Percentiles rank a stretch among this genome's conserved stretches.
These are phyloP conservation scores for Phytopythium montanum DNA, from an alignment of 352 stramenopile species.

Conservation along the genomic window DNA sequence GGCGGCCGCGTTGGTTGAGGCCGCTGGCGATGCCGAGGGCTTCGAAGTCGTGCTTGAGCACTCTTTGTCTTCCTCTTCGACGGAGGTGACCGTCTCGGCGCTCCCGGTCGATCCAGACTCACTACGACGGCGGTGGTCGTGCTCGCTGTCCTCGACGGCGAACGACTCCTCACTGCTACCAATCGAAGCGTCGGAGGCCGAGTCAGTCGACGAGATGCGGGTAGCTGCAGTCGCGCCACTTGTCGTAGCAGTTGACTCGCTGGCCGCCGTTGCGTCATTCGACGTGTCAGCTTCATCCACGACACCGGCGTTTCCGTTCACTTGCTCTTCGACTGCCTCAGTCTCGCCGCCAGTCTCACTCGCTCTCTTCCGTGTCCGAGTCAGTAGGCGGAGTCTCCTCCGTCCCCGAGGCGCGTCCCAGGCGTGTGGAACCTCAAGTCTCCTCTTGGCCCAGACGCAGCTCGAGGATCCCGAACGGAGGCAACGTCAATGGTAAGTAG, in stretches of 20 bases:
- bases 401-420: too few relatives aligned
- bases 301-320: too few relatives aligned
- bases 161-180: background rate
- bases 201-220: background rate
- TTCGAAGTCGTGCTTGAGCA: background rate
- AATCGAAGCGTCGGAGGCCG: background rate
- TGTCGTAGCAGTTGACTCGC: too few relatives aligned
- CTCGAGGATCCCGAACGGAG: slow-evolving; percentile 19
- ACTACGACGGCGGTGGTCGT: background rate
- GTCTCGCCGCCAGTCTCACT: too few relatives aligned
- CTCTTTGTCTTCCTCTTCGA: background rate
- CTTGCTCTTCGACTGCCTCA: too few relatives aligned
- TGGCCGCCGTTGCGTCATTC: too few relatives aligned
- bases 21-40: background rate
- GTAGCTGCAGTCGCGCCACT: too few relatives aligned
- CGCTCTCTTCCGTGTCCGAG: too few relatives aligned
- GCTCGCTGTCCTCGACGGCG: background rate
- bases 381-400: too few relatives aligned
- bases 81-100: background rate
- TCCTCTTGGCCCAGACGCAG: background rate
- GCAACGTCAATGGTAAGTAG: slow-evolving; percentile 22
- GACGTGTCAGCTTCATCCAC: too few relatives aligned
- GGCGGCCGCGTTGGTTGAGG: background rate
- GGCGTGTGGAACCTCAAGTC: too few relatives aligned
- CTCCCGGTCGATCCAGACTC: background rate